A percentile compares a stretch with the other conserved stretches of the same genome.
phyloP scores from a whole-genome alignment of 2,329 filamentous ascomycete species.

The Emmonsiellopsis sp. region DNA sequence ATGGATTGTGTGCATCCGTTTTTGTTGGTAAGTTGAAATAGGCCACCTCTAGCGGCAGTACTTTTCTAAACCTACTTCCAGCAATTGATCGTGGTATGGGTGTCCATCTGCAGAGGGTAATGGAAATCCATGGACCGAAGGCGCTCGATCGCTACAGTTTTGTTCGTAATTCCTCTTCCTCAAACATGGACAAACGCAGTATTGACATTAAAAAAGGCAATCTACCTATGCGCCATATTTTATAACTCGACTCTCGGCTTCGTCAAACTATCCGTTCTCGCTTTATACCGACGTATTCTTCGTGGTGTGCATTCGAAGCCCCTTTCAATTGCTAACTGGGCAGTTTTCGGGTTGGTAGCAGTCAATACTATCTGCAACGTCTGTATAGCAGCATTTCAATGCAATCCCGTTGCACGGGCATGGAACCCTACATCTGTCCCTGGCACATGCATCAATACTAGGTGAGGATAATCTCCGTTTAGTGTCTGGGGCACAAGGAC shows the following conservation, averaged over 20 bases:
- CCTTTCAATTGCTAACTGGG: slow-evolving; percentile 1
- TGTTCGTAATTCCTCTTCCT: neutral
- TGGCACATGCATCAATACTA: neutral
- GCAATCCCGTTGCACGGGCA: neutral
- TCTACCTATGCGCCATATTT: neutral
- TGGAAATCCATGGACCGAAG: neutral
- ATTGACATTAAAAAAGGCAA: neutral
- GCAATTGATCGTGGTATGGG: slow-evolving; percentile 3
- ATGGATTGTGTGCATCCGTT: neutral
- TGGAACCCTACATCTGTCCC: neutral
- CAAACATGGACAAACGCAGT: neutral
- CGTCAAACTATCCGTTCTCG: slow-evolving; percentile 1
- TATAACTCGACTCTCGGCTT: slow-evolving; percentile 2
- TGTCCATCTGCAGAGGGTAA: neutral
- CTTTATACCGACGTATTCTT: slow-evolving; percentile 1
- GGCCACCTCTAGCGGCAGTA: neutral
- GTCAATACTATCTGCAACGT: neutral
- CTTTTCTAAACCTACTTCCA: neutral
- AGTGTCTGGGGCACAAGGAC: too few relatives aligned
- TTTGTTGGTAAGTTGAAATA: neutral
- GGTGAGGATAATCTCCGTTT: too few relatives aligned
- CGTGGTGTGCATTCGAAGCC: neutral
- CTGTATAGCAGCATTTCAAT: neutral
- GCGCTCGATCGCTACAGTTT: neutral
- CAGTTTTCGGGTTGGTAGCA: neutral